Base-by-base conservation (phyloP, 306 rosid genomes). In the Echinosophora koreensis region DNA sequence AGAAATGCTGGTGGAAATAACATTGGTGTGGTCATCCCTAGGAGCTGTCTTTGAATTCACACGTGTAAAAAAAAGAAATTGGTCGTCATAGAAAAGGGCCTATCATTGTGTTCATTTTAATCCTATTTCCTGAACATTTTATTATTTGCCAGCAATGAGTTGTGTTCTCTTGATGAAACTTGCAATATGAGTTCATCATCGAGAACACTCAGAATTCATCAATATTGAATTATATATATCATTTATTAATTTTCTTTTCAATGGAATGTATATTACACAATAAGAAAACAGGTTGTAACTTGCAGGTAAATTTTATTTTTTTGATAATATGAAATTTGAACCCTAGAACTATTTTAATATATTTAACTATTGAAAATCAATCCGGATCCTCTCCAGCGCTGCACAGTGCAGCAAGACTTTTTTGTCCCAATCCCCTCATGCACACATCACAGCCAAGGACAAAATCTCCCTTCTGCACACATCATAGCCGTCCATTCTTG, bases 21-120 rank as follows among this genome's bases (percentile, higher is more conserved):
- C 27, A 63, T 9, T 5, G 91, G 90, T 46, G 49, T 67, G 12
- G 71, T 90, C 80, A 77, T 77, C 6, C 93, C 93, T 16, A 87
- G 67, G 14, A 66, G 87, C 76, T 89, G 93, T 70, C 69, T 89
- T 51, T 62, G 62, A 78, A 57, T 55, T 3, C 11, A 59, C 3
- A 17, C 0, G 0, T 63, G 41, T 35, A 13, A 7, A 1, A 37
- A 64, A 8, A 60, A 49, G 32, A 30, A 30, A 30, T 18, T 52
- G 0, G 9, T 51, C 34, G n/a, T 22, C 3, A 52, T 0, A 37
- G 13, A 9, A 69, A 27, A 65, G 10, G 10, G 5, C 6, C 2
- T 69, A 8, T 5, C 9, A 18, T 50, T 51, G 57, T 47, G 14
- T 47, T 47, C 2, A 47, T 47, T 51, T 51, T 15, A 22, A 15